Conservation (phyloP, 2,329 filamentous ascomycete species). For the Westerdykella sp. region DNA sequence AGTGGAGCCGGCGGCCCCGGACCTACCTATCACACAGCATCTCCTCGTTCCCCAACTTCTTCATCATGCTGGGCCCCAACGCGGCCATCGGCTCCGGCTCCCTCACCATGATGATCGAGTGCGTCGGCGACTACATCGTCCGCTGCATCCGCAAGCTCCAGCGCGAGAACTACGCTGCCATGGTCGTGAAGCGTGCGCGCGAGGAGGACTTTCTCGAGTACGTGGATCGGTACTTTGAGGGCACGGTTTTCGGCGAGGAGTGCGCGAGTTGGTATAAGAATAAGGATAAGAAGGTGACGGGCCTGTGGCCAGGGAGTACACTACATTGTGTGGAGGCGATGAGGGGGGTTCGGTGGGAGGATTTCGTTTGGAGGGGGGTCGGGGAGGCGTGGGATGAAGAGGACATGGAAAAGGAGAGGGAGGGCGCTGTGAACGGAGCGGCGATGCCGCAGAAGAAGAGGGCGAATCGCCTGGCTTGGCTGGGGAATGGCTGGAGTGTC, state of each 20-base stretch:
- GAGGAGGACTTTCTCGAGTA: slow-evolving; percentile 28
- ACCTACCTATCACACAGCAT: slow-evolving; percentile 28
- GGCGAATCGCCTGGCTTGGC: slow-evolving; percentile 27
- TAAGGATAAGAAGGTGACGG: slow-evolving; percentile 21
- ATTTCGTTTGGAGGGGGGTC: slow-evolving; percentile 14
- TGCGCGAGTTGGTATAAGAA: slow-evolving; percentile 35
- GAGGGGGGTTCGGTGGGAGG: slow-evolving; percentile 32
- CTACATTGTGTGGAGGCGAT: slow-evolving; percentile 29
- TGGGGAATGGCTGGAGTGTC: slow-evolving; percentile 30
- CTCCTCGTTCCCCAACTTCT: slow-evolving; percentile 35
- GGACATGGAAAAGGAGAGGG: slow-evolving; percentile 3
- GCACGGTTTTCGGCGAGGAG: slow-evolving; percentile 30
- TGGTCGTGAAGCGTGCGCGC: slow-evolving; percentile 24
- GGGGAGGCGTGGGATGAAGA: slow-evolving; percentile 1
- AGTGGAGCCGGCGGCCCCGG: slow-evolving; percentile 31
- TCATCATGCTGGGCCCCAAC: slow-evolving; percentile 41
- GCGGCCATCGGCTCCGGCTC: slow-evolving; percentile 36
- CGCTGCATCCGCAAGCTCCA: slow-evolving; percentile 39
- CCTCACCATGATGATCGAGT: slow-evolving; percentile 29
- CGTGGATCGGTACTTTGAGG: slow-evolving; percentile 29
- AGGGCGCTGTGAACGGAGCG: slow-evolving; percentile 5
- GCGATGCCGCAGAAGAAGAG: slow-evolving; percentile 9
- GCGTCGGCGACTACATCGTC: slow-evolving; percentile 29
- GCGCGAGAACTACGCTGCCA: slow-evolving; percentile 37
- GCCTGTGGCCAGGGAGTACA: slow-evolving; percentile 31